A percentile compares a stretch with the other conserved stretches of the same genome.
Evolutionary conservation across 225 moss, liverwort and hornwort species (phyloP).

Genomic region (Straminergon stramineum): DNA sequence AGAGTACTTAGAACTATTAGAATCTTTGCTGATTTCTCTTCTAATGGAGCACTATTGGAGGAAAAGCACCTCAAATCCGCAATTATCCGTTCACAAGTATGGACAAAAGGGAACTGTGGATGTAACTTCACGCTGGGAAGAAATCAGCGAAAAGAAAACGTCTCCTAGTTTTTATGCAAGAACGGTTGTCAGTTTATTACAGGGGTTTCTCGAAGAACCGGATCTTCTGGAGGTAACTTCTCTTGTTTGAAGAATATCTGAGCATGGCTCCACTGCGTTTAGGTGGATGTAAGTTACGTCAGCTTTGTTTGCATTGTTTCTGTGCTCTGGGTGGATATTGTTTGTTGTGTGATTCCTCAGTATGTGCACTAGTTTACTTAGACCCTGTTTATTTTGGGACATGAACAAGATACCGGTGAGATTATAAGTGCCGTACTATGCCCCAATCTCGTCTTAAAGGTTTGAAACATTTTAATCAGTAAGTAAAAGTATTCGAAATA

Average conservation of each 20-base stretch:
- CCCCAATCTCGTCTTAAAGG: not conserved
- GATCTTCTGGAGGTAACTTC: conserved; percentile 34
- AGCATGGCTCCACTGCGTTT: not conserved
- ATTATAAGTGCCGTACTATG: not conserved
- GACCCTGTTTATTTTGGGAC: not conserved
- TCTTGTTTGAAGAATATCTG: not conserved
- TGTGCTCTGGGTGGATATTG: not conserved
- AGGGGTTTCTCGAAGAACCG: conserved; percentile 47
- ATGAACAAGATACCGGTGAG: not conserved
- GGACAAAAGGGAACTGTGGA: not conserved
- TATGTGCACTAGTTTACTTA: not conserved
- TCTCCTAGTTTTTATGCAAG: conserved; percentile 31
- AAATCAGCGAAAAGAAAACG: not conserved
- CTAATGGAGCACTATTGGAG: conserved; percentile 52
- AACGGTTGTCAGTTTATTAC: conserved; percentile 33
- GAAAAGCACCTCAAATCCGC: conserved; percentile 1
- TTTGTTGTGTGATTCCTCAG: not conserved
- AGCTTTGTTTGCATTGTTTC: not conserved
- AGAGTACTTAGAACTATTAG: conserved; percentile 61
- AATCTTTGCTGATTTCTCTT: conserved; percentile 54
- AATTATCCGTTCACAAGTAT: not conserved
- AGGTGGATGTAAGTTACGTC: not conserved
- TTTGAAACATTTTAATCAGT: not conserved
- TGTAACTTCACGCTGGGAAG: not conserved
- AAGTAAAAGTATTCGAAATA: not conserved